Evolutionary conservation across 805 yeast genomes (phyloP).

Genomic region (Suhomyces sp.): DNA sequence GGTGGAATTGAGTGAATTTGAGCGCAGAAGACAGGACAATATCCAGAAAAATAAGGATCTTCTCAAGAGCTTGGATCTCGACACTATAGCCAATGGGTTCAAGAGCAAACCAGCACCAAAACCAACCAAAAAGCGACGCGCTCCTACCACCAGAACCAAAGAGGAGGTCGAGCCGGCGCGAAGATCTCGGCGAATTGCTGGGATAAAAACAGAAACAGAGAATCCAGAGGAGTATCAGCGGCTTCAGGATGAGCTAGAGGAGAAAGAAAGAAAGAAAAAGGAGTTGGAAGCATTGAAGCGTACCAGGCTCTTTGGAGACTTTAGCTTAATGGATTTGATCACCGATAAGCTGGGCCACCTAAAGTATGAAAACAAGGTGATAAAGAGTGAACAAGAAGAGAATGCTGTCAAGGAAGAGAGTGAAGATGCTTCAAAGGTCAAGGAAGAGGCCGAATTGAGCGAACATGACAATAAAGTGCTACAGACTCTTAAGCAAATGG

Average conservation of each 20-base stretch:
- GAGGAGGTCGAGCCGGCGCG: slow-evolving; percentile 53
- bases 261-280: slow-evolving; percentile 29
- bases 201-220: slow-evolving; percentile 51
- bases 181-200: slow-evolving; percentile 77
- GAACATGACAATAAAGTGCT: slow-evolving; percentile 22
- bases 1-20: slow-evolving; percentile 55
- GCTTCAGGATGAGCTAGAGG: slow-evolving; percentile 35
- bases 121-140: slow-evolving; percentile 15
- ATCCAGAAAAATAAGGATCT: slow-evolving; percentile 81
- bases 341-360: slow-evolving; percentile 37
- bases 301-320: slow-evolving; percentile 63
- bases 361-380: slow-evolving; percentile 27
- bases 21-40: slow-evolving; percentile 67
- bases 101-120: slow-evolving; percentile 22
- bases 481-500: slow-evolving; percentile 35
- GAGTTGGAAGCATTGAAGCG: slow-evolving; percentile 50
- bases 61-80: slow-evolving; percentile 66
- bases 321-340: slow-evolving; percentile 58
- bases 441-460: slow-evolving; percentile 6
- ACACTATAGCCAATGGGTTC: slow-evolving; percentile 53
- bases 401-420: slow-evolving; percentile 5
- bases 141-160: slow-evolving; percentile 22
- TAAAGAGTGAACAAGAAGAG: slow-evolving; percentile 7
- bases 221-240: slow-evolving; percentile 41
- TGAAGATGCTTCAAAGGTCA: slow-evolving; percentile 1